These are phyloP conservation scores for Jatropha curcas DNA, from an alignment of 345 rosid genomes.

Conservation along the genomic window DNA sequence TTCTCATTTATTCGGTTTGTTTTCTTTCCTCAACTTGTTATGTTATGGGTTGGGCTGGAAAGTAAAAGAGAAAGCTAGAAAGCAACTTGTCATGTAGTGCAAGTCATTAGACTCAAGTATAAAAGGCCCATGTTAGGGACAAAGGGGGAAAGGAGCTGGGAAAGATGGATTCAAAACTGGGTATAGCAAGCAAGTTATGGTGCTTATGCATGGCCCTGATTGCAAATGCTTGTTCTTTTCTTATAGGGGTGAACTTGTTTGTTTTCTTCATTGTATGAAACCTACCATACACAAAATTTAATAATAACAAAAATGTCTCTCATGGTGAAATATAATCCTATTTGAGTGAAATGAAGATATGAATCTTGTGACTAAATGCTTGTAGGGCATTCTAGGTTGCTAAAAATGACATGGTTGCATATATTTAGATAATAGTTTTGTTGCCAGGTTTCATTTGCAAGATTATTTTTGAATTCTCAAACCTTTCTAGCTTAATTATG, in stretches of 20 bases:
- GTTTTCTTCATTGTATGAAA: background rate
- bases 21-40: conserved; percentile 25
- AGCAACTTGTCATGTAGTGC: conserved; percentile 30
- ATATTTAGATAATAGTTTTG: conserved; percentile 1
- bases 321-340: background rate
- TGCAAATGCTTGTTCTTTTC: background rate
- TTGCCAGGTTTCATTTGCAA: conserved; percentile 2
- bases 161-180: conserved; percentile 19
- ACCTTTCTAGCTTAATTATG: background rate
- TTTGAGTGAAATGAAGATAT: background rate
- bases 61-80: conserved; percentile 12
- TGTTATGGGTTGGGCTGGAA: conserved; percentile 20
- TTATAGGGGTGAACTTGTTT: background rate
- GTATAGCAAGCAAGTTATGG: conserved; percentile 16
- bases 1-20: conserved; percentile 28
- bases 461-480: background rate
- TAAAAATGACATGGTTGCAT: background rate
- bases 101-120: conserved; percentile 15
- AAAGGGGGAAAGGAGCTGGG: background rate
- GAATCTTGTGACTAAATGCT: background rate
- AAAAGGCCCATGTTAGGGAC: conserved; percentile 23
- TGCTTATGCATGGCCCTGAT: background rate
- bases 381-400: background rate
- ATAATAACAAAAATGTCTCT: background rate
- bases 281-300: background rate